Evolutionary conservation across 192 early-diverging fungal species (phyloP), one percentile per base, ranked within the genome.

Genomic region (Entophlyctis luteolus): DNA sequence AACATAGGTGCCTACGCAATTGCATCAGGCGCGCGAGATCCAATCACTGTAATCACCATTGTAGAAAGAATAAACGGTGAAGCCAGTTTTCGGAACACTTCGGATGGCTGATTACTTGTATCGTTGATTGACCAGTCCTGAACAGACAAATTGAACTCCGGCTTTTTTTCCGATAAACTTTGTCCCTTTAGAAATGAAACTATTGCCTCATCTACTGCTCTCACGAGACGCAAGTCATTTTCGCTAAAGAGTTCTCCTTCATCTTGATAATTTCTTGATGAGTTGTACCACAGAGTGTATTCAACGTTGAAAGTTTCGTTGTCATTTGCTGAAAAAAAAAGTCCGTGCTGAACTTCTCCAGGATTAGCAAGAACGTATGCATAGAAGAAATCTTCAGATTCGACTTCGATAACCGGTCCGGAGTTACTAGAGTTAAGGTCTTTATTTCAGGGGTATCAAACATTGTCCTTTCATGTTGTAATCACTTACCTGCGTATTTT

Each of bases 281-380:
- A 70, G 66, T 89, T 89, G 72, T 79, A 83, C 87, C 87, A 89
- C 29, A 88, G 72, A 62, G 89, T 86, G 62, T 89, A 89, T 45
- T 80, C 75, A 55, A 78, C 77, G 68, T 87, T 87, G 31, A 68
- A 22, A 6, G 47, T 20, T 8, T 52, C 47, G 23, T 28, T 72
- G 28, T 78, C 77, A 39, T 77, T 68, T 0, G 74, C 68, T 2
- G 36, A 39, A 63, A 73, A 70, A 1, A 63, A 28, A 18, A 72
- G 34, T 48, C 81, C 87, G 59, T 79, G 86, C n/a, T 63, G 62
- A 2, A 87, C 88, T 16, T 70, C 63, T 63, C 87, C 86, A 35
- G 80, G 87, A 57, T 89, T 72, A 18, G 67, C 29, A 5, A 89
- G 63, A 2, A 79, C 72, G 63, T 87, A 89, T 48, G 76, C 46